These are phyloP conservation scores for Stellera chamaejasme DNA, from an alignment of 345 rosid genomes.

Conservation along the genomic window DNA sequence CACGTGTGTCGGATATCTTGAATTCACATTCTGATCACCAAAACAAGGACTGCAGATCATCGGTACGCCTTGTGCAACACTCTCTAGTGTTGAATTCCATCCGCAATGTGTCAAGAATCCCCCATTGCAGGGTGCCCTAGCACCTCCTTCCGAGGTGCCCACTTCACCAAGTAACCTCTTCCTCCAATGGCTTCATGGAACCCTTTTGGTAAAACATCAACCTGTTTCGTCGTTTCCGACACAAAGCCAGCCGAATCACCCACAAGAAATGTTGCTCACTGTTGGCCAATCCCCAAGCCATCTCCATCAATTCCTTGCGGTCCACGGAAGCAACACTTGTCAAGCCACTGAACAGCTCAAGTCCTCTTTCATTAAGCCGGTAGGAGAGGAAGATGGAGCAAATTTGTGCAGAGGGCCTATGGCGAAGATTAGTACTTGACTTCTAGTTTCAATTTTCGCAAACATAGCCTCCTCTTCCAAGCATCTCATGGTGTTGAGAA, in stretches of 20 bases:
- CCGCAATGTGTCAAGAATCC: constrained; percentile 30
- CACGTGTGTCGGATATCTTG: constrained; percentile 15
- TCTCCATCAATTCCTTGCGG: constrained; percentile 12
- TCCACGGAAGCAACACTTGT: constrained; percentile 22
- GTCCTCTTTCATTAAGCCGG: constrained; percentile 22
- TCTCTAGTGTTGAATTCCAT: constrained; percentile 5
- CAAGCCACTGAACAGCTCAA: constrained; percentile 29
- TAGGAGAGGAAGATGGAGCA: constrained; percentile 15
- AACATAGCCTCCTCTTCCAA: constrained; percentile 19
- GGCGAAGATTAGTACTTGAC: constrained; percentile 22
- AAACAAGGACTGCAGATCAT: constrained; percentile 36
- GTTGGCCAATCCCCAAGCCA: constrained; percentile 24
- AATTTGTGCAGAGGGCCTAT: constrained; percentile 39
- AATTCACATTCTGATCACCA: constrained; percentile 25
- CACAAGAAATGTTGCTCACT: constrained; percentile 22
- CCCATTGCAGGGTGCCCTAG: constrained; percentile 22
- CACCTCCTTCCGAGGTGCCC: constrained; percentile 34
- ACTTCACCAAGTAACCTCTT: constrained; percentile 23
- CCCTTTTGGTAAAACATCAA: constrained; percentile 20
- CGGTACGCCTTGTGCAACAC: constrained; percentile 24
- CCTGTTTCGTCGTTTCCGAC: not conserved
- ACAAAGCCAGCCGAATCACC: constrained; percentile 19
- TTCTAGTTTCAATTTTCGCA: not conserved
- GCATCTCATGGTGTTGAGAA: constrained; percentile 26
- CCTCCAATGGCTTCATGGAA: constrained; percentile 19